Base-by-base conservation (phyloP, 1,284 basidiomycete genomes). In the Rhodofomes roseus region DNA sequence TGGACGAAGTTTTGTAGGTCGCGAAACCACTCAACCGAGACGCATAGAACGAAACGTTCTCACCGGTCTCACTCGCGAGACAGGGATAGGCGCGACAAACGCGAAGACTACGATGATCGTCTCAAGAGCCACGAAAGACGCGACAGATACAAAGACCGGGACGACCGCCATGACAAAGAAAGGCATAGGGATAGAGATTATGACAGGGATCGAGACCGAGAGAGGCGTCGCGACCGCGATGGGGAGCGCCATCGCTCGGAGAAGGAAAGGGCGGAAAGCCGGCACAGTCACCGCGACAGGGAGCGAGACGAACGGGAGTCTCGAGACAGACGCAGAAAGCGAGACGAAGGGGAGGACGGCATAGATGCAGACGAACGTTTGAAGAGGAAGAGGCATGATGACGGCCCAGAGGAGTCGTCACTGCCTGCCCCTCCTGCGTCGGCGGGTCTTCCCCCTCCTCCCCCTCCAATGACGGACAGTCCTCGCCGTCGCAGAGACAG, bases 21-120 rank as follows among this genome's bases (percentile, higher is more conserved):
- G 64, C 84, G 86, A 64, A 86, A 86, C 69, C 82, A 83, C 70
- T 91, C 89, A 14, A 84, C 84, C 44, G 89, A 90, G 68, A 91
- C 89, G 22, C 81, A 84, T 64, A 82, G 82, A 52, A 90, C 88
- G 36, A 81, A 79, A 65, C 81, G 81, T 61, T 92, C 89, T 46
- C 87, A 90, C 67, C 80, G 84, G 62, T 92, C 90, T 23, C 75
- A 76, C 55, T 91, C 90, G 39, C 75, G 75, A 44, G 81, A 82
- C 27, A 77, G 79, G 63, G 86, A 87, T 50, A 68, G 67, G 43
- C 63, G 65, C 6, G 71, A 75, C 37, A 70, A 72, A 41, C 66
- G 73, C 41, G 75, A 74, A 46, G 75, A 74, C 37, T 41, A 57
- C 41, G 66, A 69, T 43, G 66, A 68, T 50, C 60, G 66, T 36